Evolutionary conservation across 2,329 filamentous ascomycete species (phyloP).

Genomic region (Phaeosphaeriaceae sp.): DNA sequence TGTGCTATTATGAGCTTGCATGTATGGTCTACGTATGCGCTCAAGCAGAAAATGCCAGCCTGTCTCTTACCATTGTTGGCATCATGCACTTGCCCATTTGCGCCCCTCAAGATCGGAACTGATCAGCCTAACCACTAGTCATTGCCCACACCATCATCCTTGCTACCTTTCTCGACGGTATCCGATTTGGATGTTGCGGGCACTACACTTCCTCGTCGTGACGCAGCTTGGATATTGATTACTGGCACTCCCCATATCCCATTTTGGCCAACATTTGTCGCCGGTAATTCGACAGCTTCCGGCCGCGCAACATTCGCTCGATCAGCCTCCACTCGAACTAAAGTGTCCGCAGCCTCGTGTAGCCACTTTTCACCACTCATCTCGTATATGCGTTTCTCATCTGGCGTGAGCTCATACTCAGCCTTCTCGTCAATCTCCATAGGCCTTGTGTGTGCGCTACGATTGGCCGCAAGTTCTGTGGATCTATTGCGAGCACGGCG

Average conservation of each 20-base stretch:
- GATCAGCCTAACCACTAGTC: neutral
- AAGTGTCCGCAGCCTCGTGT: slow-evolving; percentile 14
- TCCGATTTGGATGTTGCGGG: neutral
- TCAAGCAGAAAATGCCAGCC: no score
- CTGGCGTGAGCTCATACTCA: slow-evolving; percentile 18
- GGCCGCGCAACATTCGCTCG: slow-evolving; percentile 7
- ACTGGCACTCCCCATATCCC: slow-evolving; percentile 12
- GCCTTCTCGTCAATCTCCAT: slow-evolving; percentile 9
- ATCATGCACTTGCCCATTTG: no score
- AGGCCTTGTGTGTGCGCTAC: neutral
- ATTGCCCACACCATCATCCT: neutral
- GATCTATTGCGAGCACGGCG: neutral
- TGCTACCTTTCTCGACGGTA: neutral
- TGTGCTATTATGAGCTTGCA: no score
- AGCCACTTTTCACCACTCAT: slow-evolving; percentile 12
- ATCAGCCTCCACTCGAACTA: slow-evolving; percentile 17
- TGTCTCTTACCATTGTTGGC: no score
- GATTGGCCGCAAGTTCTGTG: neutral
- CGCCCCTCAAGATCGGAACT: no score
- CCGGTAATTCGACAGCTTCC: slow-evolving; percentile 17
- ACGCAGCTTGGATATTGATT: slow-evolving; percentile 8
- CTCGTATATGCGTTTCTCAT: slow-evolving; percentile 19
- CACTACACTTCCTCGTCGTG: slow-evolving; percentile 3
- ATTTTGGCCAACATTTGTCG: slow-evolving; percentile 12
- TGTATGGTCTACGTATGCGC: no score